Evolutionary conservation across 2,329 filamentous ascomycete species (phyloP).

Genomic region (Sclerotinia glacialis): DNA sequence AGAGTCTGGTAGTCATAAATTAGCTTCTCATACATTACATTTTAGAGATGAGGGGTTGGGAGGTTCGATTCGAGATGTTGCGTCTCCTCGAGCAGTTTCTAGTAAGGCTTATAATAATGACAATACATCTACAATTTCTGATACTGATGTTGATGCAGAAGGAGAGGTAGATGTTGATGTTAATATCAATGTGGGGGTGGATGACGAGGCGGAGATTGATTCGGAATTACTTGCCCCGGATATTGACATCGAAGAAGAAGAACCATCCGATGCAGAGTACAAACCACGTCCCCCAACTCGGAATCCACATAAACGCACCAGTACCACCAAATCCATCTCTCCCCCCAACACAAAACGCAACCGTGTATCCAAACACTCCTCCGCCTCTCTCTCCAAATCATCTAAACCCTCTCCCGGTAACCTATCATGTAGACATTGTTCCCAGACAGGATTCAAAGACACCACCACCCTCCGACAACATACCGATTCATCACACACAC

Average conservation of each 20-base stretch:
- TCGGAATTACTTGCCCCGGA: background rate
- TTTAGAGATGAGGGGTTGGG: slow-evolving; percentile 33
- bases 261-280: slow-evolving; percentile 33
- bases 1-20: background rate
- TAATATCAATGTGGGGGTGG: background rate
- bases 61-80: slow-evolving; percentile 30
- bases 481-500: slow-evolving; percentile 48
- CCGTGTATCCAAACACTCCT: slow-evolving; percentile 25
- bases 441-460: slow-evolving; percentile 46
- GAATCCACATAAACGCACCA: slow-evolving; percentile 28
- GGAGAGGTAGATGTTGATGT: slow-evolving; percentile 22
- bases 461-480: slow-evolving; percentile 48
- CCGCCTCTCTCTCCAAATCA: slow-evolving; percentile 4
- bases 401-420: background rate
- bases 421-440: slow-evolving; percentile 29
- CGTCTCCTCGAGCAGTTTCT: slow-evolving; percentile 23
- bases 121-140: slow-evolving; percentile 22
- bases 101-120: slow-evolving; percentile 19
- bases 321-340: slow-evolving; percentile 11
- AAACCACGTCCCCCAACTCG: slow-evolving; percentile 25
- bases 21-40: slow-evolving; percentile 6
- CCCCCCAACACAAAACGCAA: slow-evolving; percentile 25
- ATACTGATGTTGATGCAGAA: slow-evolving; percentile 27
- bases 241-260: slow-evolving; percentile 22
- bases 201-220: slow-evolving; percentile 5